These are phyloP conservation scores for Hymenoscyphus scutula DNA, from an alignment of 2,329 filamentous ascomycete species.

Conservation along the genomic window DNA sequence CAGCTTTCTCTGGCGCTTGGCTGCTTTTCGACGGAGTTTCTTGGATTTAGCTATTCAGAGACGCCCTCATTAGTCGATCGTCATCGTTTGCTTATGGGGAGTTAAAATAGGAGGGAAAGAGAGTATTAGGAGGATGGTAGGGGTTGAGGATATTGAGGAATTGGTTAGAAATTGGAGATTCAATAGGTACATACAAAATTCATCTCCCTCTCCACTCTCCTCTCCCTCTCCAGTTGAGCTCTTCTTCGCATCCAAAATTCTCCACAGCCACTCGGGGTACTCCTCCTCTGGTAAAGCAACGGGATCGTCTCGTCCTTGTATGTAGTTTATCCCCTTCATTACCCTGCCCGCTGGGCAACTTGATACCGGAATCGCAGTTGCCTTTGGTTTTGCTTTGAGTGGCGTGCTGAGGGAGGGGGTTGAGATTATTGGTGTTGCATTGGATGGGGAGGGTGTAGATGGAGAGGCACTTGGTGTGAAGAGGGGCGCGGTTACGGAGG, in stretches of 20 bases:
- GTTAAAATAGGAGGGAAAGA: not conserved
- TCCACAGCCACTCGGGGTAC: conserved; percentile 82
- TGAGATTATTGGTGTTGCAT: conserved; percentile 30
- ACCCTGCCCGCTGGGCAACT: conserved; percentile 59
- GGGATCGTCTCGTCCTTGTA: conserved; percentile 71
- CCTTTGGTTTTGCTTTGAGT: conserved; percentile 25
- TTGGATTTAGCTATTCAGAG: conserved; percentile 83
- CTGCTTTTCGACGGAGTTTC: conserved; percentile 71
- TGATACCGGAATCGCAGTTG: conserved; percentile 16
- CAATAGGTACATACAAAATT: conserved; percentile 66
- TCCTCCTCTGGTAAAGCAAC: conserved; percentile 71
- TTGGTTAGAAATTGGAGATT: no score
- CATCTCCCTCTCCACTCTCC: conserved; percentile 61
- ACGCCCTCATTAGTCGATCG: no score
- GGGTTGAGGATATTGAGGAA: no score
- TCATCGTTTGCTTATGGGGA: no score
- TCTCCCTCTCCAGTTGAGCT: conserved; percentile 50
- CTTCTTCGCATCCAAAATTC: conserved; percentile 59
- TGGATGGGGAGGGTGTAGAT: conserved; percentile 21
- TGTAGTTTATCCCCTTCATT: conserved; percentile 72
- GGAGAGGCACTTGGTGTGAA: conserved; percentile 24
- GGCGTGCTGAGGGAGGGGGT: conserved; percentile 37
- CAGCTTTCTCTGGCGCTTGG: conserved; percentile 56
- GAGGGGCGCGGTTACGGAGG: conserved; percentile 16
- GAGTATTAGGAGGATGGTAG: no score